Evolutionary conservation across 345 rosid species (phyloP), one percentile per base, ranked within the genome.

Genomic region (Balakata baccata): DNA sequence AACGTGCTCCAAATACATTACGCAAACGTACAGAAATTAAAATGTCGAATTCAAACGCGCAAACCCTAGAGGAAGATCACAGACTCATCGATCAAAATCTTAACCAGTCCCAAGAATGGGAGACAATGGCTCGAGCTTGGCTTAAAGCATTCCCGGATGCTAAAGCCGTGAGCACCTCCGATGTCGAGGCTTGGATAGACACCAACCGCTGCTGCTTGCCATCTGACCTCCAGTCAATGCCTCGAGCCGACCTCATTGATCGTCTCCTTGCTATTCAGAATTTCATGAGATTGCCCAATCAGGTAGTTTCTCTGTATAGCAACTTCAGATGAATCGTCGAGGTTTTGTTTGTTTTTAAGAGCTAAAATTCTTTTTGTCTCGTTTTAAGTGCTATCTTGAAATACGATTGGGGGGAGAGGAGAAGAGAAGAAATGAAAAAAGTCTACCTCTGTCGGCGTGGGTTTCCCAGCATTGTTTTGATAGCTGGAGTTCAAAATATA

Each of bases 141-240:
- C 80, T 92, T 59, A 62, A 83, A 39, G 91, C 98, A 3, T 94
- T 95, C 82, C 90, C 98, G 0, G 98, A 91, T 70, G 97, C 91
- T 3, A 89, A 87, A 76, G 87, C 89, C 52, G 94, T 92, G 34
- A 87, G 82, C 77, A 80, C 57, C 64, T 45, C 68, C 73, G 91
- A 92, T 75, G 92, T 94, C 62, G 97, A 94, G 78, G 76, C 83
- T n/a, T 92, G 98, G 98, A 84, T 94, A 70, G 96, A 88, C 72
- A 83, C 92, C 68, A 94, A 92, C 80, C 83, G 74, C 59, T 70
- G 73, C 39, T 86, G 88, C 20, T 77, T 94, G 7, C 96, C 94
- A 0, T 65, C 92, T 10, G 98, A 89, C 63, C 94, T 94, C 77
- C 89, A 89, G 25, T 85, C 88, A 70, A 94, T 88, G 89, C 86